phyloP scores from a whole-genome alignment of 2,329 filamentous ascomycete genomes.

The Blastomyces gilchristii region DNA sequence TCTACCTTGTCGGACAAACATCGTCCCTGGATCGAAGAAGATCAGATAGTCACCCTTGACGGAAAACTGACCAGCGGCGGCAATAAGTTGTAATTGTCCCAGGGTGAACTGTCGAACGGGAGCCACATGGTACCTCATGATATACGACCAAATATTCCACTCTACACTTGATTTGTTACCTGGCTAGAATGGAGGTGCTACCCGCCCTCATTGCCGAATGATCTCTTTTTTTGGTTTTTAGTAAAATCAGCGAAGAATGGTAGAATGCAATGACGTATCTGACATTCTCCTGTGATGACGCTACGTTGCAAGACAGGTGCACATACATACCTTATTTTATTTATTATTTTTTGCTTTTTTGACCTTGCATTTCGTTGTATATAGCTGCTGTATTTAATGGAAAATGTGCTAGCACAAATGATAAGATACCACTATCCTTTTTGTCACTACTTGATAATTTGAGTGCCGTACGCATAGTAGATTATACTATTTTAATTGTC shows the following conservation, averaged over 20 bases:
- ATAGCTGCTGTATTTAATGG: background rate
- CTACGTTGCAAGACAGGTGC: background rate
- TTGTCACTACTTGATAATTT: background rate
- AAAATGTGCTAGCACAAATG: background rate
- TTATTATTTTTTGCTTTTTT: background rate
- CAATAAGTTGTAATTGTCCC: background rate
- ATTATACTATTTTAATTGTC: background rate
- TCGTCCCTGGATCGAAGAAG: constrained; percentile 63
- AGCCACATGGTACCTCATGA: background rate
- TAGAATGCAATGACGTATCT: background rate
- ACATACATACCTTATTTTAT: background rate
- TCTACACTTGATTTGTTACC: background rate
- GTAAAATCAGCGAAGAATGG: background rate
- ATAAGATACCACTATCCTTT: no score
- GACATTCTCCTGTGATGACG: background rate
- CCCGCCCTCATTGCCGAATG: background rate
- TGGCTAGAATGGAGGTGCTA: background rate
- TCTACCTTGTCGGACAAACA: constrained; percentile 52
- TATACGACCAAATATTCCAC: background rate
- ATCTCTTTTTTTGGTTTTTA: background rate
- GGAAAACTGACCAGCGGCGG: constrained; percentile 9
- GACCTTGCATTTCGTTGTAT: background rate
- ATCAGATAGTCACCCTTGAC: constrained; percentile 52
- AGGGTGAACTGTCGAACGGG: background rate
- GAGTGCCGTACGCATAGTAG: background rate